These are phyloP conservation scores for Umbelopsis sp. DNA, from an alignment of 192 early-diverging fungal species.

Conservation along the genomic window DNA sequence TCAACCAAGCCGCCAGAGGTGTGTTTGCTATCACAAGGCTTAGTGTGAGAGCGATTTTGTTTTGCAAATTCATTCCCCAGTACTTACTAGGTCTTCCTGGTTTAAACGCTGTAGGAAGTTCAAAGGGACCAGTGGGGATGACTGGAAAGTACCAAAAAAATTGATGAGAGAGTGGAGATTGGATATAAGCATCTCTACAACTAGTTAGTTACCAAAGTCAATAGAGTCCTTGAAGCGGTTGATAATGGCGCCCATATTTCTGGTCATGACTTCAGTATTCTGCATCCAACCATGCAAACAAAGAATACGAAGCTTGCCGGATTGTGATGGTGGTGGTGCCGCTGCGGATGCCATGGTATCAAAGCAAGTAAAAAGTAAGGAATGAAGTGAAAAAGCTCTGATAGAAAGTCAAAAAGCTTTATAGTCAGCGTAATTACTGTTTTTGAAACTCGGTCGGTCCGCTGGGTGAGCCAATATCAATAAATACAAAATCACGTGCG, in stretches of 20 bases:
- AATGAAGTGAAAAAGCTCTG: not conserved
- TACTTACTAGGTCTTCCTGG: conserved; percentile 2
- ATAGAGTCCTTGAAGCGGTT: not conserved
- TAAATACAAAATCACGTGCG: too few species aligned
- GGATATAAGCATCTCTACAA: not conserved
- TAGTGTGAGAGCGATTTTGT: not conserved
- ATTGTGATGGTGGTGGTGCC: not conserved
- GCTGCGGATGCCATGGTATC: not conserved
- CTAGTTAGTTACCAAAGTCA: not conserved
- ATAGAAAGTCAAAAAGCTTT: too few species aligned
- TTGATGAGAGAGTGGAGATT: too few species aligned
- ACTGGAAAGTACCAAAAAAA: not conserved
- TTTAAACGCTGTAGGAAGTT: not conserved
- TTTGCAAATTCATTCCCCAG: not conserved
- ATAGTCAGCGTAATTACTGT: too few species aligned
- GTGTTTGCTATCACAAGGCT: not conserved
- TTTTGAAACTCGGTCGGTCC: too few species aligned
- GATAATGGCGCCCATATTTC: not conserved
- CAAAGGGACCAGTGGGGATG: not conserved
- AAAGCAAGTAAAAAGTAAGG: not conserved
- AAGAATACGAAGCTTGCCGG: not conserved
- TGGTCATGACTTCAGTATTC: not conserved
- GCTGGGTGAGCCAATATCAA: too few species aligned
- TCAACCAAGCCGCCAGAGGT: not conserved
- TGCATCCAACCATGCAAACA: conserved; percentile 15